Base-by-base conservation (phyloP, 768 basidiomycete species). In the Piloderma croceum region DNA sequence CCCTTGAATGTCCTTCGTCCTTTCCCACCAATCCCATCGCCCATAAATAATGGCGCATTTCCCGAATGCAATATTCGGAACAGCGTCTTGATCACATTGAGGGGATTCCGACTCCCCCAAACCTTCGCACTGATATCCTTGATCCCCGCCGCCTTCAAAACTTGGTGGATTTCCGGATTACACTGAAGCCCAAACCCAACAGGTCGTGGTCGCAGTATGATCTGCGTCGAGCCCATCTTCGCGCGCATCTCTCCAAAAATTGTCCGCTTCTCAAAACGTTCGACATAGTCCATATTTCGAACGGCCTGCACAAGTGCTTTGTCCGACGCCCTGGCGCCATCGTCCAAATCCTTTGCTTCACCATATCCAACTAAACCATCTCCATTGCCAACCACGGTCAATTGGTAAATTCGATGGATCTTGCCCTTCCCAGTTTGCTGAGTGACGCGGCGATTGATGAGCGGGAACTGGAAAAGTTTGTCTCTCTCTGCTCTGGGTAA, bases 361-460 rank as follows among this genome's bases (percentile, higher is more conserved):
- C 90, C 90, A 25, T 80, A 71, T 3, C 90, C 90, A 1, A 94
- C 79, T 20, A 92, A 69, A 0, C 90, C 91, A 24, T 84, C 69
- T 3, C 88, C 87, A 56, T 93, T 79, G 3, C 90, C 90, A 24
- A 87, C 78, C 44, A 92, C 76, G 48, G 81, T 74, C 47, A 87
- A 72, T 27, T 68, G 65, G 38, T 77, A 76, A 38, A 71, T 60
- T 13, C 79, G 73, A 20, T 74, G 70, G 45, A 86, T 83, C 56
- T 90, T 94, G 11, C 96, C 96, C 64, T 97, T 98, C 41, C 85
- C 83, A 0, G 92, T 97, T 73, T 97, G 93, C 46, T 90, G 84
- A 4, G 78, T 79, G 50, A 93, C 83, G 31, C 79, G 66, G 5
- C 81, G 74, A 47, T 44, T 48, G 46, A 77, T 44, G 43, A 75